These are phyloP conservation scores for Malus hybrid DNA, from an alignment of 331 rosid genomes.

Conservation along the genomic window DNA sequence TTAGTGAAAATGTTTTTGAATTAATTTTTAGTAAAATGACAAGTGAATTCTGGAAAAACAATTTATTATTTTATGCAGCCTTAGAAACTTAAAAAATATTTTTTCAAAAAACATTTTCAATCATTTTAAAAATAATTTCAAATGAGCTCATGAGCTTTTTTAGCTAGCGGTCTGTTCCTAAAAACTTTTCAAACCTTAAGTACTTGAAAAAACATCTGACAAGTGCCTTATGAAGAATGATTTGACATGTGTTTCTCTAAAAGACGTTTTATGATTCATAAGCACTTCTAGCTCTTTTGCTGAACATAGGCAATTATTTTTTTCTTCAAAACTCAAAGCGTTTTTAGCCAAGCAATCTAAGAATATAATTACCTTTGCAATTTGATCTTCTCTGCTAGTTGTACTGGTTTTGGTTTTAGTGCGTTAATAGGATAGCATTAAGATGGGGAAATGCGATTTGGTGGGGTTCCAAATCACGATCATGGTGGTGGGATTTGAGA, in stretches of 20 bases:
- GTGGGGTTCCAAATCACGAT: slow-evolving; percentile 11
- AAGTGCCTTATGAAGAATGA: no score
- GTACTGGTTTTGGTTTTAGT: background rate
- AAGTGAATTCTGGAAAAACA: rapidly evolving
- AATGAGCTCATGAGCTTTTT: no score
- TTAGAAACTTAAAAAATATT: no score
- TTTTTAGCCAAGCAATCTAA: background rate
- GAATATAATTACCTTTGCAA: no score
- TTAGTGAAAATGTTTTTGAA: no score
- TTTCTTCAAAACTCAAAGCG: no score
- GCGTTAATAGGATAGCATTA: slow-evolving; percentile 3
- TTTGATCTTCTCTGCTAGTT: background rate
- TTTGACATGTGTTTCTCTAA: background rate
- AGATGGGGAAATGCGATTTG: background rate
- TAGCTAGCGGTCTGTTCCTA: no score
- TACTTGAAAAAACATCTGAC: background rate
- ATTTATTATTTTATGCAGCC: no score
- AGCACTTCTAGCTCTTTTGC: background rate
- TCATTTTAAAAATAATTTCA: no score
- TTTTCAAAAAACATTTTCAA: no score
- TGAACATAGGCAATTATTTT: background rate
- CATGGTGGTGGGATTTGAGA: slow-evolving; percentile 7
- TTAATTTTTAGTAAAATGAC: no score
- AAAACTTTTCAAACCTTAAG: no score
- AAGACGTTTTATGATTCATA: background rate